Conservation (phyloP, 805 yeast species). For the Ogataea corticis region DNA sequence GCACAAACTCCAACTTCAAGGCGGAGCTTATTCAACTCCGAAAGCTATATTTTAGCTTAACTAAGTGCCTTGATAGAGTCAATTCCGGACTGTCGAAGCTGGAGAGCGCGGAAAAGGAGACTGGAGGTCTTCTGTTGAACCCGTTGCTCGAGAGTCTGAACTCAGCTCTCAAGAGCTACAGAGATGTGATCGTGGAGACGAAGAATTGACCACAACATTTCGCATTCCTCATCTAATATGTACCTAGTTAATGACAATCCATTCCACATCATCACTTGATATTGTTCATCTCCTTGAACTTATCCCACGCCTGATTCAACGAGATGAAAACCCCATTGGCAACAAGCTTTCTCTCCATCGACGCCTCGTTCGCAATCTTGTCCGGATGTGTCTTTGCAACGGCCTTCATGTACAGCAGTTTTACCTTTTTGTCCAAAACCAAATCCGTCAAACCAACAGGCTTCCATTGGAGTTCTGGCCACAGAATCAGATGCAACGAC, state of each 20-base stretch:
- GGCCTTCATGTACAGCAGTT: conserved; percentile 78
- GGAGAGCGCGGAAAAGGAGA: conserved; percentile 17
- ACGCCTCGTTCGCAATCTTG: conserved; percentile 60
- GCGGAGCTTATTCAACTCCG: conserved; percentile 37
- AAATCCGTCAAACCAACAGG: conserved; percentile 69
- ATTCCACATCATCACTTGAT: conserved; percentile 8
- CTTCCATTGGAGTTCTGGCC: conserved; percentile 69
- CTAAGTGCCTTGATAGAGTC: conserved; percentile 48
- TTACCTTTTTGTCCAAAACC: conserved; percentile 87
- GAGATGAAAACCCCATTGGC: conserved; percentile 86
- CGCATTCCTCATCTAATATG: neutral
- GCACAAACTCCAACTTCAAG: conserved; percentile 34
- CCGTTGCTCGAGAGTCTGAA: conserved; percentile 47
- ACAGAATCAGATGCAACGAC: conserved; percentile 64
- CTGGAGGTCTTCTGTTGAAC: conserved; percentile 32
- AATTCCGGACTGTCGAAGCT: conserved; percentile 29
- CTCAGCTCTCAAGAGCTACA: conserved; percentile 49
- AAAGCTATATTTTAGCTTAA: conserved; percentile 48
- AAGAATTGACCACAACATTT: conserved; percentile 8
- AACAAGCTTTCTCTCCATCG: conserved; percentile 73
- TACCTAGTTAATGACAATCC: neutral
- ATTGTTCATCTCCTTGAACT: conserved; percentile 60
- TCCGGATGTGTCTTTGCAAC: conserved; percentile 83
- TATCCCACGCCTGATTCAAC: conserved; percentile 89
- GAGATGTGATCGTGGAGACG: conserved; percentile 37